These are phyloP conservation scores for Datura wrightii DNA, from an alignment of 257 asterid genomes.

Conservation along the genomic window DNA sequence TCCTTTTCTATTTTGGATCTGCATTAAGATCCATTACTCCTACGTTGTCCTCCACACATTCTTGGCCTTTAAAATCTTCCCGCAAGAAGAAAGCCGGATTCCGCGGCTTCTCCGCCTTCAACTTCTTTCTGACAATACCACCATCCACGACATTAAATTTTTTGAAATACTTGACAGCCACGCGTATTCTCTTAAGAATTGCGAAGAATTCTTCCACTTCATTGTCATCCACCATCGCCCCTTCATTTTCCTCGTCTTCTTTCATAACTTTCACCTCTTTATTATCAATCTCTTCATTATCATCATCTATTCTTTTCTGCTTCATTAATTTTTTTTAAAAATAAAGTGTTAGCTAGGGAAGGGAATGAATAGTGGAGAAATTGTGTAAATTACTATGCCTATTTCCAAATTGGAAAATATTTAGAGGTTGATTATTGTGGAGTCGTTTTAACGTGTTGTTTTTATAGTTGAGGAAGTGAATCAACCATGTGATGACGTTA, in stretches of 20 bases:
- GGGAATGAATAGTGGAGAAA: neutral
- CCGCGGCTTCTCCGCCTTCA: neutral
- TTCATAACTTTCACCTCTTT: neutral
- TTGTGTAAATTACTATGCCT: neutral
- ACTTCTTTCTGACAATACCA: neutral
- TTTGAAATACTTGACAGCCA: neutral
- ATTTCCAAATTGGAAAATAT: neutral
- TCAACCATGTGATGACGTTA: neutral
- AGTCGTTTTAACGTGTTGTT: neutral
- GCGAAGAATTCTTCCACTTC: conserved; percentile 17
- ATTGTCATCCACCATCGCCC: neutral
- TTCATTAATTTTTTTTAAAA: too few relatives aligned
- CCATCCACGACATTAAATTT: neutral
- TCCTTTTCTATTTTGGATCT: neutral
- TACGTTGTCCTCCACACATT: neutral
- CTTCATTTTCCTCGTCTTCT: neutral
- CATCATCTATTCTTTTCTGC: neutral
- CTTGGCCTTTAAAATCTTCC: conserved; percentile 6
- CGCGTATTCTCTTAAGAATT: neutral
- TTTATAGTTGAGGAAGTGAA: neutral
- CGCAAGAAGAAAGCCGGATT: neutral
- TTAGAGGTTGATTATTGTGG: neutral
- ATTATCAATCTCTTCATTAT: neutral
- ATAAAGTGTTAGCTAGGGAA: neutral
- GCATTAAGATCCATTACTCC: neutral